Base-by-base conservation (phyloP, 1,139 yeast genomes). In the Blastobotrys aristatus region DNA sequence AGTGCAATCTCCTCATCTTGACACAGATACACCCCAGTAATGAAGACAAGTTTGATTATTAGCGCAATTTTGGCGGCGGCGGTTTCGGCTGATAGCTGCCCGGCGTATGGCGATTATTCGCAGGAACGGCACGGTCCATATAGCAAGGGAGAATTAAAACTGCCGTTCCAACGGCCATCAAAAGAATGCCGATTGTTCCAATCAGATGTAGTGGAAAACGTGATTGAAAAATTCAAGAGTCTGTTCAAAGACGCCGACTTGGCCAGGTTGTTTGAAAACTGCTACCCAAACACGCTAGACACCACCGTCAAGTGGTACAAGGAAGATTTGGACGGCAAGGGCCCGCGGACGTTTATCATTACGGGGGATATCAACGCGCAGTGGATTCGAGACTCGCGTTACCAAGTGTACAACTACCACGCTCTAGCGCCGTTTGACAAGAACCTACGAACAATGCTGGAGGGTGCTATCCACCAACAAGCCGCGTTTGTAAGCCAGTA, bases 321-420 rank as follows among this genome's bases (percentile, higher is more conserved):
- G 30, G 59, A 64, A 22, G 35, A 56, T 22, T 53, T 54, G 22
- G 46, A 53, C 36, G 40, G 49, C 20, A n/a, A 70, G 68, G 1
- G 56, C 10, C 75, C 80, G 1, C 69, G 75, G 51, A 71, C 84
- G 0, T 88, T 88, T 65, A 77, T 88, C 1, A 94, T 88, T 32
- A 88, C 96, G 0, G 96, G 96, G 3, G 96, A 87, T 58, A 70
- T 69, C 47, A 90, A 87, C 63, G 96, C 96, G 1, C 95, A 87
- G 65, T 88, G 96, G 81, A 68, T 88, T 31, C 68, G 96, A 42
- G 96, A 88, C 64, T 82, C 95, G 1, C 87, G 95, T 0, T 71
- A 94, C 56, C 96, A 88, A 61, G 69, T 88, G 47, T 75, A 87
- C 1, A 87, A 86, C 2, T 89, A 87, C 61, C 83, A 83, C 55